phyloP scores from a whole-genome alignment of 352 stramenopile genomes.

The Pythium monospermum region DNA sequence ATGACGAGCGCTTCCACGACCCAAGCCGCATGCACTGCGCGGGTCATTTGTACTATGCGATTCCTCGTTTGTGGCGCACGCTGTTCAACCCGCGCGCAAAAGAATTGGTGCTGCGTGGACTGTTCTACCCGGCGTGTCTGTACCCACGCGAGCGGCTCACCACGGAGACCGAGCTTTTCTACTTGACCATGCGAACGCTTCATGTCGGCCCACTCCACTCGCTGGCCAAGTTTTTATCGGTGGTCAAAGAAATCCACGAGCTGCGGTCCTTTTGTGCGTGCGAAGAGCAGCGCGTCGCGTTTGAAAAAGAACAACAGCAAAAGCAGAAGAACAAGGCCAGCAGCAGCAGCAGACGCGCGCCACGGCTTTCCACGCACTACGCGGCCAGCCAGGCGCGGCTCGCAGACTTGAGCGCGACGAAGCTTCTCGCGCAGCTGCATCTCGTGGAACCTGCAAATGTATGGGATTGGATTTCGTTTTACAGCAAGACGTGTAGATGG shows the following conservation, averaged over 20 bases:
- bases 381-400: slow-evolving; percentile 50
- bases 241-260: slow-evolving; percentile 58
- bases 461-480: slow-evolving; percentile 54
- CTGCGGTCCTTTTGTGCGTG: slow-evolving; percentile 57
- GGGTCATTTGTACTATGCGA: slow-evolving; percentile 63
- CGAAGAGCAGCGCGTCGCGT: slow-evolving; percentile 46
- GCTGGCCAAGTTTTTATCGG: slow-evolving; percentile 42
- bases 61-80: slow-evolving; percentile 39
- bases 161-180: slow-evolving; percentile 54
- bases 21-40: slow-evolving; percentile 49
- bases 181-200: slow-evolving; percentile 57
- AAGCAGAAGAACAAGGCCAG: slow-evolving; percentile 22
- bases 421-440: slow-evolving; percentile 51
- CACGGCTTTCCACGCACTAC: slow-evolving; percentile 56
- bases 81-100: slow-evolving; percentile 22
- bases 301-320: slow-evolving; percentile 23
- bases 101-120: slow-evolving; percentile 29
- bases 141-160: slow-evolving; percentile 49
- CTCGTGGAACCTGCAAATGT: slow-evolving; percentile 48
- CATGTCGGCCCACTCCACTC: slow-evolving; percentile 60
- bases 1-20: slow-evolving; percentile 45
- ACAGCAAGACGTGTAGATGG: slow-evolving; percentile 46
- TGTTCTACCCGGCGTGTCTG: slow-evolving; percentile 50
- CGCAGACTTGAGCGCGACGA: slow-evolving; percentile 40
- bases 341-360: background rate